These are phyloP conservation scores for Leucocoprinus birnbaumii DNA, from an alignment of 768 basidiomycete species.

Conservation along the genomic window DNA sequence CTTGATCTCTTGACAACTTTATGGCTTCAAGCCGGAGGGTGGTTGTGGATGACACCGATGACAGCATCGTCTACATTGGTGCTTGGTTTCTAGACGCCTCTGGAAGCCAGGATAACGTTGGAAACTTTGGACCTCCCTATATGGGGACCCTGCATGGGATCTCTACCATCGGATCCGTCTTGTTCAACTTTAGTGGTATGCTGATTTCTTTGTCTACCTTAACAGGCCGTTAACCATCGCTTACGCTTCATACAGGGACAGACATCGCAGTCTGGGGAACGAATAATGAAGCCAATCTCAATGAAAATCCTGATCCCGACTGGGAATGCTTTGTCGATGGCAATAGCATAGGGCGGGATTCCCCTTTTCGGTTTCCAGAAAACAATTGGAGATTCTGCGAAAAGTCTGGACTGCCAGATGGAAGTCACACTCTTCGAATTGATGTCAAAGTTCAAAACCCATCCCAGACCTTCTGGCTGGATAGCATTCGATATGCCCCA, in stretches of 20 bases:
- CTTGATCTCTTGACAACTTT: no score
- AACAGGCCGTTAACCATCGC: no score
- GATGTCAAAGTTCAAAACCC: slow-evolving; percentile 5
- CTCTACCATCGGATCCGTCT: not conserved
- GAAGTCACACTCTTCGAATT: slow-evolving; percentile 23
- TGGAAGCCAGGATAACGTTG: not conserved
- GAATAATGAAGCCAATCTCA: slow-evolving; percentile 13
- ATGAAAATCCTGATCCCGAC: slow-evolving; percentile 18
- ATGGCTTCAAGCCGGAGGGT: not conserved
- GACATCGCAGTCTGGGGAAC: slow-evolving; percentile 14
- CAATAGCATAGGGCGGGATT: slow-evolving; percentile 15
- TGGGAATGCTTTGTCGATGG: not conserved
- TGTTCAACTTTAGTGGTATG: not conserved
- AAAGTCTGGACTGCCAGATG: slow-evolving; percentile 18
- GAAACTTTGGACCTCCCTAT: not conserved
- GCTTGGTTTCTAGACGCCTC: not conserved
- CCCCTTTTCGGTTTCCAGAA: slow-evolving; percentile 16
- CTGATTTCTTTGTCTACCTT: no score
- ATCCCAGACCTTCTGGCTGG: slow-evolving; percentile 25
- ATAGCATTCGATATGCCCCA: slow-evolving; percentile 21
- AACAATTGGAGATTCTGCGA: slow-evolving; percentile 24
- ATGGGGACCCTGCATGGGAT: not conserved
- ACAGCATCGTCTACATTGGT: not conserved
- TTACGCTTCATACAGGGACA: no score
- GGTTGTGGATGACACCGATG: not conserved